These are phyloP conservation scores for Myotisia sp. DNA, from an alignment of 2,329 filamentous ascomycete genomes.

Conservation along the genomic window DNA sequence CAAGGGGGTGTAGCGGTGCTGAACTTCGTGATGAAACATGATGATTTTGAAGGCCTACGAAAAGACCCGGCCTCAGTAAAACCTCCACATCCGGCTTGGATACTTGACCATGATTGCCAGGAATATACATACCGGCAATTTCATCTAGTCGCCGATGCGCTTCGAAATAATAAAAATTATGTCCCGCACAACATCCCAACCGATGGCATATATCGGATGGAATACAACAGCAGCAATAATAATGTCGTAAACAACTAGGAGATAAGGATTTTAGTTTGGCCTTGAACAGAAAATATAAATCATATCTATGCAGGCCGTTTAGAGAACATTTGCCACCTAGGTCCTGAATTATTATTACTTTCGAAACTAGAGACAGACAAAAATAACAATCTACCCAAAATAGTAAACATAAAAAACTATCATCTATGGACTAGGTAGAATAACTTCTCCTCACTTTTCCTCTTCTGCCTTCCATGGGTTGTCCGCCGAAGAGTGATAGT, in stretches of 20 bases:
- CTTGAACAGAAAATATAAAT: neutral
- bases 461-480: slow-evolving; percentile 5
- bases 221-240: slow-evolving; percentile 2
- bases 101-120: slow-evolving; percentile 11
- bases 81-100: slow-evolving; percentile 10
- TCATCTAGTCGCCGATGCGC: slow-evolving; percentile 4
- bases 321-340: too few species aligned
- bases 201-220: slow-evolving; percentile 10
- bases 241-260: neutral
- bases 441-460: neutral
- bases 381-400: too few species aligned
- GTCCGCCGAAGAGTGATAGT: slow-evolving; percentile 7
- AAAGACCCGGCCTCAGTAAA: slow-evolving; percentile 8
- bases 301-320: too few species aligned
- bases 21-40: slow-evolving; percentile 3
- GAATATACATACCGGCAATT: slow-evolving; percentile 10
- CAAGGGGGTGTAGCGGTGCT: slow-evolving; percentile 6
- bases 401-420: too few species aligned
- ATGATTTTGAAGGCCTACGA: slow-evolving; percentile 9
- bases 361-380: too few species aligned
- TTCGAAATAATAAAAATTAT: slow-evolving; percentile 9
- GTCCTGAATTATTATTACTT: too few species aligned
- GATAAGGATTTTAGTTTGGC: too few species aligned
- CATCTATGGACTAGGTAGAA: too few species aligned
- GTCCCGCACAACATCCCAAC: slow-evolving; percentile 9